Percentiles rank a stretch among this genome's conserved stretches.
These are phyloP conservation scores for Colletotrichum karsti DNA, from an alignment of 2,329 filamentous ascomycete species.

Conservation along the genomic window DNA sequence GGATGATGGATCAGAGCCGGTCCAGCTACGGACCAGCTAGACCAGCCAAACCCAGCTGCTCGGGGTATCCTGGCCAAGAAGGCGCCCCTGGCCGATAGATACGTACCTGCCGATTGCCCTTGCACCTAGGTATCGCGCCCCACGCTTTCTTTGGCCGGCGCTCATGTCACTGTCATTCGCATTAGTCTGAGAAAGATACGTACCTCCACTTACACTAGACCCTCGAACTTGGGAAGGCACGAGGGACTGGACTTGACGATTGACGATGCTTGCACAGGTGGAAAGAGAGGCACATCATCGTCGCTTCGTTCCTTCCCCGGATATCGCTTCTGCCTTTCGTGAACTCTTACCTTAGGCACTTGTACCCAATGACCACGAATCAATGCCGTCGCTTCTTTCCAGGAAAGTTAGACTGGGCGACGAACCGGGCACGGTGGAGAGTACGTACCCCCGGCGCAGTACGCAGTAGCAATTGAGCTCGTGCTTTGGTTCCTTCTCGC, in stretches of 20 bases:
- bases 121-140: constrained; percentile 22
- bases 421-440: not conserved
- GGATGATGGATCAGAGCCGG: not conserved
- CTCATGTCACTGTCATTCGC: constrained; percentile 26
- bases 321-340: not conserved
- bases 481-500: constrained; percentile 1
- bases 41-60: constrained; percentile 11
- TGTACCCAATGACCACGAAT: not conserved
- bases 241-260: not conserved
- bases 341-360: too few relatives aligned
- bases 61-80: constrained; percentile 17
- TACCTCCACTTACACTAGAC: not conserved
- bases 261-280: not conserved
- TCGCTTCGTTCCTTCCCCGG: not conserved
- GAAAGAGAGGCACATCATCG: not conserved
- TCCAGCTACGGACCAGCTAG: too few relatives aligned
- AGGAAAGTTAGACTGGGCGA: not conserved
- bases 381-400: not conserved
- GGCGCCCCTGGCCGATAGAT: not conserved
- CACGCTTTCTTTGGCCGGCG: constrained; percentile 13
- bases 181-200: constrained; percentile 26
- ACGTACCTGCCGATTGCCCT: constrained; percentile 14
- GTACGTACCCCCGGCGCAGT: not conserved
- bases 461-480: constrained; percentile 23
- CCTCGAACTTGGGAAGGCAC: not conserved